These are phyloP conservation scores for Spiraea crenata DNA, from an alignment of 331 rosid species.

Conservation along the genomic window DNA sequence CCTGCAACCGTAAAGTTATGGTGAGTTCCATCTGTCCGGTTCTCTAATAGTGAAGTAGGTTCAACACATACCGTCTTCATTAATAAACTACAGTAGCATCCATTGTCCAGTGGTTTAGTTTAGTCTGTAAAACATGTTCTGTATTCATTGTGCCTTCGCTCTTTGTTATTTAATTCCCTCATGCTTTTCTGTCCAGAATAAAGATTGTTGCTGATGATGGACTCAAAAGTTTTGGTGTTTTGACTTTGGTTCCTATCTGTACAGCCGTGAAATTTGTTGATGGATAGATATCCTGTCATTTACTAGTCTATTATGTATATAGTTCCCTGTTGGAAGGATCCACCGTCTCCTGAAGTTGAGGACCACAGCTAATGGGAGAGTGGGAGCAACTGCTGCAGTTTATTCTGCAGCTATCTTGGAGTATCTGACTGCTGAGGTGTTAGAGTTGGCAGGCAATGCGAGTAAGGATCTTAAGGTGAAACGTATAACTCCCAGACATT, in stretches of 20 bases:
- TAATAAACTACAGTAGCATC: too few relatives aligned
- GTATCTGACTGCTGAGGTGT: conserved; percentile 75
- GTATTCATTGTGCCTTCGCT: neutral
- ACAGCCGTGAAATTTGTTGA: neutral
- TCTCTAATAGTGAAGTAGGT: neutral
- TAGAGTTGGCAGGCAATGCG: conserved; percentile 80
- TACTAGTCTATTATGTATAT: conserved; percentile 14
- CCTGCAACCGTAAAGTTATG: neutral
- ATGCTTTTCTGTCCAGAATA: neutral
- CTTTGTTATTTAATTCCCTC: neutral
- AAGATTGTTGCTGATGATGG: neutral
- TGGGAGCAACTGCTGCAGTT: conserved; percentile 85
- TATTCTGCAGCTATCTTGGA: conserved; percentile 80
- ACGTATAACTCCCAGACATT: conserved; percentile 75
- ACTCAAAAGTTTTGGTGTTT: neutral
- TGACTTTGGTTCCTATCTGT: too few relatives aligned
- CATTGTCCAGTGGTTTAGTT: neutral
- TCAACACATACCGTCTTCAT: neutral
- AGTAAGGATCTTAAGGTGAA: conserved; percentile 82
- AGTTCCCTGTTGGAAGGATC: conserved; percentile 84
- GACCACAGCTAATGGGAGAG: conserved; percentile 66
- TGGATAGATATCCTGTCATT: neutral
- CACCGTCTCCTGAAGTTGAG: conserved; percentile 70
- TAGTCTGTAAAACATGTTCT: neutral
- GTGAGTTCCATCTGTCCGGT: neutral